A percentile compares a stretch with the other conserved stretches of the same genome.
These are phyloP conservation scores for Xylaria grammica DNA, from an alignment of 495 filamentous ascomycete species.

Conservation along the genomic window DNA sequence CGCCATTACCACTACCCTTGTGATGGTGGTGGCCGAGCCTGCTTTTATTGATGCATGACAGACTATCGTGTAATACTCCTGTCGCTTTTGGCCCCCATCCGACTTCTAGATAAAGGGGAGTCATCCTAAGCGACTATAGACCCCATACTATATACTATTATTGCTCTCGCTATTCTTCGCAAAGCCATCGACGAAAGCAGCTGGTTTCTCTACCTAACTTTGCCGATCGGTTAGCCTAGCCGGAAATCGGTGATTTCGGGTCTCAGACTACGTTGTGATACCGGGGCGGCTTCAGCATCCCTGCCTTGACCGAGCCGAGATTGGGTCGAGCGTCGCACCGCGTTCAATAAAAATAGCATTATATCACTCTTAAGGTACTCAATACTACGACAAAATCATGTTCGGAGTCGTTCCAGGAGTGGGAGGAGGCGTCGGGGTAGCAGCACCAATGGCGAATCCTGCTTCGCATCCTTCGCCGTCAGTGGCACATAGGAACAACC, in stretches of 20 bases:
- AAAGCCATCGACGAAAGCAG: background rate
- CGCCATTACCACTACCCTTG: background rate
- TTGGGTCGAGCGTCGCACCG: background rate
- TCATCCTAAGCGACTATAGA: constrained; percentile 2
- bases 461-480: background rate
- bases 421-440: constrained; percentile 10
- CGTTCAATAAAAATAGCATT: constrained; percentile 12
- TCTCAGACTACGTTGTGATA: constrained; percentile 14
- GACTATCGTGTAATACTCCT: constrained; percentile 22
- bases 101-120: constrained; percentile 12
- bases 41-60: constrained; percentile 24
- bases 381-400: constrained; percentile 8
- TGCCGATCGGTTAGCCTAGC: background rate
- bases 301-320: background rate
- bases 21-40: constrained; percentile 7
- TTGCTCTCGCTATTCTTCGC: background rate
- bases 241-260: constrained; percentile 1
- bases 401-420: constrained; percentile 15
- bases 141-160: background rate
- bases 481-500: constrained; percentile 25
- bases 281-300: constrained; percentile 11
- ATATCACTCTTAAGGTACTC: constrained; percentile 1
- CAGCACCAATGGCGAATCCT: constrained; percentile 16
- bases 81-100: background rate
- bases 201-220: background rate